Evolutionary conservation across 768 basidiomycete species (phyloP).

Genomic region (Mycena vitilis): DNA sequence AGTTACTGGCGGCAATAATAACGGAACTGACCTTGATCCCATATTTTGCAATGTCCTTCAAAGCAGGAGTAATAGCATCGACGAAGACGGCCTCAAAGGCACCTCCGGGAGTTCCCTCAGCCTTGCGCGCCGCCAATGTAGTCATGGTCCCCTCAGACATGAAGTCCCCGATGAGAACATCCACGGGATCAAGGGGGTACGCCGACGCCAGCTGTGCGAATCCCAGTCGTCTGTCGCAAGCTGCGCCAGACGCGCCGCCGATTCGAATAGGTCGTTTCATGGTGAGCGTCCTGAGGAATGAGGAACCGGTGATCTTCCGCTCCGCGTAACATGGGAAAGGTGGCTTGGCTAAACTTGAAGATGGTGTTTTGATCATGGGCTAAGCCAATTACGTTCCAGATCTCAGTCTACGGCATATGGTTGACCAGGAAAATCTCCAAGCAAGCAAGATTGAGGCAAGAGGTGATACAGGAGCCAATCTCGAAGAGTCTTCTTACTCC

Average conservation of each 20-base stretch:
- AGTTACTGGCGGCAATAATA: not conserved
- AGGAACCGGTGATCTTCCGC: too few species aligned
- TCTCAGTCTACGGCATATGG: too few species aligned
- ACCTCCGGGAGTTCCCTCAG: slow-evolving; percentile 4
- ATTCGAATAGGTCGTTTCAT: slow-evolving; percentile 36
- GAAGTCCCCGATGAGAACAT: slow-evolving; percentile 35
- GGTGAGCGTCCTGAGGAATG: too few species aligned
- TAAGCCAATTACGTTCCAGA: too few species aligned
- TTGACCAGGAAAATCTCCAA: too few species aligned
- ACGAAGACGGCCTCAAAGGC: slow-evolving; percentile 28
- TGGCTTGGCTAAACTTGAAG: too few species aligned
- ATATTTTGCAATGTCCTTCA: slow-evolving; percentile 29
- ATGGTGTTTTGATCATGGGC: too few species aligned
- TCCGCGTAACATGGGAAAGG: too few species aligned
- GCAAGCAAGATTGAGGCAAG: too few species aligned
- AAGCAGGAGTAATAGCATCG: slow-evolving; percentile 24
- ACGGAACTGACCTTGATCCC: slow-evolving; percentile 29
- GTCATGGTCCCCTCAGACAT: slow-evolving; percentile 36
- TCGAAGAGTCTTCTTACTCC: too few species aligned
- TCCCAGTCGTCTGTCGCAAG: slow-evolving; percentile 24
- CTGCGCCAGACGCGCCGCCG: slow-evolving; percentile 32
- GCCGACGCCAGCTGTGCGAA: slow-evolving; percentile 30
- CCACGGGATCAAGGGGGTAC: slow-evolving; percentile 31
- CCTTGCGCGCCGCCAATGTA: slow-evolving; percentile 24
- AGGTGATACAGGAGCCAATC: too few species aligned